phyloP scores from a whole-genome alignment of 257 asterid genomes.

The Solanum piurae region DNA sequence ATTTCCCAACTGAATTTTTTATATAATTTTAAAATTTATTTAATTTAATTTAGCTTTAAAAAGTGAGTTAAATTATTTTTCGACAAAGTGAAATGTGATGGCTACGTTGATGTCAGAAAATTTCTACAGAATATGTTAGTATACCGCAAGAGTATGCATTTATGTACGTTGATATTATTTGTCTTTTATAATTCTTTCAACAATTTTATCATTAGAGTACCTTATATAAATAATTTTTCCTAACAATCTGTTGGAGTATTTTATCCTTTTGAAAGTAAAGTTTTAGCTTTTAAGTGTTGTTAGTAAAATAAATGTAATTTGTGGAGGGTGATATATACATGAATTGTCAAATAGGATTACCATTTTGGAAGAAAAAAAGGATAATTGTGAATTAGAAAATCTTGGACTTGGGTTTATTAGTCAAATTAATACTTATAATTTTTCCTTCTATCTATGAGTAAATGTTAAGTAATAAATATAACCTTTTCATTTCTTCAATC shows the following conservation, averaged over 20 bases:
- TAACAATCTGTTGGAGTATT: background rate
- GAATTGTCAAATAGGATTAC: background rate
- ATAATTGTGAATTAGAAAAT: background rate
- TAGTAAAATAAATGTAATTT: background rate
- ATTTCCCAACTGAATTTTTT: background rate
- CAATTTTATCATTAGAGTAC: background rate
- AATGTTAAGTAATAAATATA: background rate
- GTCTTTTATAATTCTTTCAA: no score
- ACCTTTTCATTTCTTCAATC: conserved; percentile 3
- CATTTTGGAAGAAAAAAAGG: background rate
- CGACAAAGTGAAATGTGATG: background rate
- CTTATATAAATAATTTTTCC: background rate
- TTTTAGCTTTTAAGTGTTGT: background rate
- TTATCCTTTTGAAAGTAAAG: background rate
- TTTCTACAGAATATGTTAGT: no score
- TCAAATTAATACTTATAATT: background rate
- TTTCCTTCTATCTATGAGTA: background rate
- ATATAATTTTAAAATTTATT: background rate
- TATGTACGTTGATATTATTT: no score
- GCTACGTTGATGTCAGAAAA: no score
- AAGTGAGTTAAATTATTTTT: background rate
- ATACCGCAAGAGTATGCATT: background rate
- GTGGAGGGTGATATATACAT: background rate
- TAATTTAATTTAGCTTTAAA: background rate
- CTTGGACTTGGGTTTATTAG: background rate